These are phyloP conservation scores for Beta corolliflora DNA, from an alignment of 179 eudicot genomes.

Conservation along the genomic window DNA sequence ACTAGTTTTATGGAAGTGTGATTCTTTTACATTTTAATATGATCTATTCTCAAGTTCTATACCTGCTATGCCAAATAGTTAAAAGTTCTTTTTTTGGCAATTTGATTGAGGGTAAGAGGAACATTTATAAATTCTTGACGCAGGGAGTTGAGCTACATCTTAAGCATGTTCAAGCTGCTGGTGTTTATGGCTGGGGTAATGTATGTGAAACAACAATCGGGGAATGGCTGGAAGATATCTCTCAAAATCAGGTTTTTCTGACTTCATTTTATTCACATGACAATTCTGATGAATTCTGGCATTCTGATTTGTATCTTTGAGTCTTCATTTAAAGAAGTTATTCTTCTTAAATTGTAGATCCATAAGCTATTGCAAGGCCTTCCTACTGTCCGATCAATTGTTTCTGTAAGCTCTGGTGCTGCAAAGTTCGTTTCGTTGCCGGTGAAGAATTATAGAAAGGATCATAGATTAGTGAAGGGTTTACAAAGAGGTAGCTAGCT, in stretches of 20 bases:
- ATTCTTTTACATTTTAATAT: no score
- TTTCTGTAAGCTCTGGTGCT: conserved; percentile 93
- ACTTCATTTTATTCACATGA: conserved; percentile 1
- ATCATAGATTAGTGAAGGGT: conserved; percentile 83
- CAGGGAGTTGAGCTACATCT: conserved; percentile 96
- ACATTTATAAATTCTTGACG: conserved; percentile 9
- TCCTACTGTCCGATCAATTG: conserved; percentile 78
- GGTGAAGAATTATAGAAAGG: conserved; percentile 76
- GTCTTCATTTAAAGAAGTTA: conserved; percentile 5
- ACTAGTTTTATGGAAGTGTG: no score
- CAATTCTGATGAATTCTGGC: conserved; percentile 8
- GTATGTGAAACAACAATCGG: conserved; percentile 72
- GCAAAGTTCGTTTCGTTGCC: conserved; percentile 90
- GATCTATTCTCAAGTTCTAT: no score
- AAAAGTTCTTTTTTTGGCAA: background rate
- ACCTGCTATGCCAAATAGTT: background rate
- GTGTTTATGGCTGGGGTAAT: conserved; percentile 89
- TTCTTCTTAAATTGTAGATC: conserved; percentile 43
- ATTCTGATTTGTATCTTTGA: conserved; percentile 8
- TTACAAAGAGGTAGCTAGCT: conserved; percentile 82
- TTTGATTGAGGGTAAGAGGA: conserved; percentile 7
- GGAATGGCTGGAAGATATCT: conserved; percentile 98
- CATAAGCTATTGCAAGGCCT: conserved; percentile 83
- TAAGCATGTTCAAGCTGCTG: conserved; percentile 81
- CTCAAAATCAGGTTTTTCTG: conserved; percentile 81